A percentile compares a stretch with the other conserved stretches of the same genome.
Evolutionary conservation across 1,139 yeast species (phyloP).

Genomic region (Magnusiomyces paraingens): DNA sequence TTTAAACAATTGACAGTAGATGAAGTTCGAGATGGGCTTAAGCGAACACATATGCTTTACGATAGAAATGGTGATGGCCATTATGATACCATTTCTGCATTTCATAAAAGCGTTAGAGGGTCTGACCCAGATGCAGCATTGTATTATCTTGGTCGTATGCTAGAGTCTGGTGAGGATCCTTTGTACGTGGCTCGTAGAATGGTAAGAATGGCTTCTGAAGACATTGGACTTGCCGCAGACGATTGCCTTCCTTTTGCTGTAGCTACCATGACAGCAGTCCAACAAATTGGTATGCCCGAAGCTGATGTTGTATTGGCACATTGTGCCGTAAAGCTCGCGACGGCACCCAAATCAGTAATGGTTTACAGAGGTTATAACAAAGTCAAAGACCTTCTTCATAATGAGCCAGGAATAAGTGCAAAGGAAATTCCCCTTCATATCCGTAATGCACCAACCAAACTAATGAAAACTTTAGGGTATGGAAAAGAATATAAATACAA

Average conservation of each 20-base stretch:
- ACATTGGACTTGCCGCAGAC: conserved; percentile 77
- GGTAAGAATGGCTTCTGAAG: conserved; percentile 91
- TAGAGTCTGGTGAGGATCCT: conserved; percentile 91
- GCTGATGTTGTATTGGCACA: conserved; percentile 88
- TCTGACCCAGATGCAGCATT: conserved; percentile 84
- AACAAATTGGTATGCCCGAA: conserved; percentile 95
- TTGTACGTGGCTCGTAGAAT: conserved; percentile 83
- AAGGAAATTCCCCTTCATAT: conserved; percentile 47
- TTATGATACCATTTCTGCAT: conserved; percentile 90
- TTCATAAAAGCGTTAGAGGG: conserved; percentile 88
- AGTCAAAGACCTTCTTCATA: conserved; percentile 52
- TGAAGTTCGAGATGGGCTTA: conserved; percentile 36
- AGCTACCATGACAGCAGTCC: conserved; percentile 79
- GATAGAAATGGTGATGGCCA: conserved; percentile 89
- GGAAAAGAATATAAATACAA: conserved; percentile 81
- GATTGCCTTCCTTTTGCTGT: conserved; percentile 80
- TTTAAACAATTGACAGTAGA: conserved; percentile 25
- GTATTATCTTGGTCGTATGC: conserved; percentile 80
- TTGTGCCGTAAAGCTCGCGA: conserved; percentile 81
- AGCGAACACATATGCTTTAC: conserved; percentile 58
- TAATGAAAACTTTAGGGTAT: conserved; percentile 86
- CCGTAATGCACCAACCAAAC: conserved; percentile 85
- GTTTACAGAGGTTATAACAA: conserved; percentile 71
- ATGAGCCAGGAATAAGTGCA: conserved; percentile 39
- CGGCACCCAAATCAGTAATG: conserved; percentile 79